Percentiles rank a stretch among this genome's conserved stretches.
phyloP scores from a whole-genome alignment of 139 green algal species.

The Tetradesmus obliquus region DNA sequence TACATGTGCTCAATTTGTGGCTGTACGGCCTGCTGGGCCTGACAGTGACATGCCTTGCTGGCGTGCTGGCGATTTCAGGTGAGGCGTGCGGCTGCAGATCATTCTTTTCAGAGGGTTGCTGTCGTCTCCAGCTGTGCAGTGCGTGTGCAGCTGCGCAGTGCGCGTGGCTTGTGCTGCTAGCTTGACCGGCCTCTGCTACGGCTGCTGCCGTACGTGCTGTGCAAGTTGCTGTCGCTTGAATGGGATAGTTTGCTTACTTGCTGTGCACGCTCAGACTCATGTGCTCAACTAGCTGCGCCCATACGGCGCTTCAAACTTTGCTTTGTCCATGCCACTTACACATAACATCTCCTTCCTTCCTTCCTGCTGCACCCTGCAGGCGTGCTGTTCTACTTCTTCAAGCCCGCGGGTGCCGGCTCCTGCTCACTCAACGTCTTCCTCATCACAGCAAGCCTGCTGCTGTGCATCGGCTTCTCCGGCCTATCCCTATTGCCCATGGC shows the following conservation, averaged over 20 bases:
- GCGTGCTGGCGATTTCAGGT: constrained; percentile 65
- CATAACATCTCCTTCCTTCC: not conserved
- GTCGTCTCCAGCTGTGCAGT: too few relatives aligned
- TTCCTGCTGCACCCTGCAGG: constrained; percentile 43
- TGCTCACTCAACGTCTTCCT: constrained; percentile 94
- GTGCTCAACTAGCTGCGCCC: not conserved
- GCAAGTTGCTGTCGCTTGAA: too few relatives aligned
- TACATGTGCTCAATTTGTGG: too few relatives aligned
- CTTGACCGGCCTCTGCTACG: not conserved
- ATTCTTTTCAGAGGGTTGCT: too few relatives aligned
- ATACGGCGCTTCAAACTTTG: not conserved
- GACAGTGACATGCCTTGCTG: constrained; percentile 76
- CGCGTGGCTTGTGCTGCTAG: not conserved
- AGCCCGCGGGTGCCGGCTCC: constrained; percentile 70
- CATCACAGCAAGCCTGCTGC: constrained; percentile 83
- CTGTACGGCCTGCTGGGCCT: constrained; percentile 87
- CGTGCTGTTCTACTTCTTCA: constrained; percentile 92
- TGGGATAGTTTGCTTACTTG: too few relatives aligned
- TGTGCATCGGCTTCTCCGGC: constrained; percentile 72
- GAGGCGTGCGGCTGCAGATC: not conserved
- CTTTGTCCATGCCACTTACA: not conserved
- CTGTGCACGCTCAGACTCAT: not conserved
- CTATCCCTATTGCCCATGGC: constrained; percentile 71
- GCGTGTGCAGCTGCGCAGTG: too few relatives aligned
- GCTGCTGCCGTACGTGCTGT: not conserved